phyloP scores from a whole-genome alignment of 1,139 yeast genomes.

The Saccharomyces hybrid region DNA sequence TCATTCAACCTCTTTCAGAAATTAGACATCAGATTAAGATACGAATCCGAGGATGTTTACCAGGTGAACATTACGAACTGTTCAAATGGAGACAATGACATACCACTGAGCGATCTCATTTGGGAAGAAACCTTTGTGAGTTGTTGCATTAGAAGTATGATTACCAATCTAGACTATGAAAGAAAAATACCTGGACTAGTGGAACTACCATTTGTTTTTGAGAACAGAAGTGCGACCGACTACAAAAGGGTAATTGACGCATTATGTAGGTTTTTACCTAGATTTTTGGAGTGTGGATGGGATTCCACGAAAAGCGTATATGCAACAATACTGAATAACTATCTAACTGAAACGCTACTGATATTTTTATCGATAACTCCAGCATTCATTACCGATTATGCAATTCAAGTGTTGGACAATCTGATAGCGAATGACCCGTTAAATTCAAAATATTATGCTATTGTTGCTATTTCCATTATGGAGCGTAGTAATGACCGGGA shows the following conservation, averaged over 20 bases:
- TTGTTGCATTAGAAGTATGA: slow-evolving; percentile 58
- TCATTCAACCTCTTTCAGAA: slow-evolving; percentile 56
- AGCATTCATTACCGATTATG: slow-evolving; percentile 48
- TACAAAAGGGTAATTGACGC: slow-evolving; percentile 50
- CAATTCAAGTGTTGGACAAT: slow-evolving; percentile 45
- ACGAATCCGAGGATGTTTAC: slow-evolving; percentile 45
- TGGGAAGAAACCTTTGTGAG: slow-evolving; percentile 83
- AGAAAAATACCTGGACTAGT: slow-evolving; percentile 51
- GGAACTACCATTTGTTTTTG: slow-evolving; percentile 37
- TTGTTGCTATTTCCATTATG: slow-evolving; percentile 34
- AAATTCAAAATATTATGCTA: slow-evolving; percentile 48
- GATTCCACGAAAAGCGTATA: slow-evolving; percentile 49
- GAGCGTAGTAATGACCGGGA: slow-evolving; percentile 47
- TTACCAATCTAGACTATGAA: slow-evolving; percentile 58
- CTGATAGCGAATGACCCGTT: slow-evolving; percentile 40
- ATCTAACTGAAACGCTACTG: slow-evolving; percentile 67
- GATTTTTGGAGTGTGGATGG: slow-evolving; percentile 60
- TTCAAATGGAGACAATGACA: slow-evolving; percentile 6
- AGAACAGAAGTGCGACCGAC: slow-evolving; percentile 30
- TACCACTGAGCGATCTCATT: slow-evolving; percentile 32
- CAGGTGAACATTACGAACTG: slow-evolving; percentile 35
- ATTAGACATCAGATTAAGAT: slow-evolving; percentile 62
- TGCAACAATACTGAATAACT: slow-evolving; percentile 57
- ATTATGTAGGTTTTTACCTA: slow-evolving; percentile 55
- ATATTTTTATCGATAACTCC: slow-evolving; percentile 53